Percentiles rank a stretch among this genome's conserved stretches.
Evolutionary conservation across 768 basidiomycete species (phyloP).

Genomic region (Tricholoma terreum): DNA sequence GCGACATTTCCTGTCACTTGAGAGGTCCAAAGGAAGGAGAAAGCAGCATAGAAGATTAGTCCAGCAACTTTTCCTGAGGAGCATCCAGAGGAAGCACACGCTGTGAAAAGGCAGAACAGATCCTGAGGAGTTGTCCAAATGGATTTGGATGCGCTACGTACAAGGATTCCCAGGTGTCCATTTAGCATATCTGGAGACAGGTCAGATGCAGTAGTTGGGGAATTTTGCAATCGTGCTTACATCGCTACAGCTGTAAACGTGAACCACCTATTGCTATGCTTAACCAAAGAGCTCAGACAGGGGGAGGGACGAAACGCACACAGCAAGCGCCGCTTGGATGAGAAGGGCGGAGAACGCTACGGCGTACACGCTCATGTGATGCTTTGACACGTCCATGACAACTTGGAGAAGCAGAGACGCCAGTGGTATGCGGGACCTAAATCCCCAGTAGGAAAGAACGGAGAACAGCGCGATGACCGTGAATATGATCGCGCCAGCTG

Average conservation of each 20-base stretch:
- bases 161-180: slow-evolving; percentile 74
- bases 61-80: slow-evolving; percentile 77
- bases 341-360: slow-evolving; percentile 72
- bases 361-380: slow-evolving; percentile 65
- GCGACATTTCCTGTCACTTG: slow-evolving; percentile 80
- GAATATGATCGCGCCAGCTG: slow-evolving; percentile 83
- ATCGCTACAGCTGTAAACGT: slow-evolving; percentile 75
- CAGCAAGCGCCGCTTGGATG: slow-evolving; percentile 65
- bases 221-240: slow-evolving; percentile 29
- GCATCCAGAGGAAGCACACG: slow-evolving; percentile 49
- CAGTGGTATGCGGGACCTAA: slow-evolving; percentile 70
- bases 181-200: slow-evolving; percentile 48
- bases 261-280: slow-evolving; percentile 54
- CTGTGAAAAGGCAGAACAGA: slow-evolving; percentile 25
- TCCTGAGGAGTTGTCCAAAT: neutral
- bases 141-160: slow-evolving; percentile 34
- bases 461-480: slow-evolving; percentile 77
- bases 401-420: slow-evolving; percentile 77
- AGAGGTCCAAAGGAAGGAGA: slow-evolving; percentile 85
- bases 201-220: neutral
- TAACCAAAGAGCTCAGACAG: neutral
- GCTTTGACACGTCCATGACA: slow-evolving; percentile 75
- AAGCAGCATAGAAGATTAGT: slow-evolving; percentile 72
- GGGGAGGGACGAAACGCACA: slow-evolving; percentile 41
- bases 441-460: slow-evolving; percentile 71